A percentile compares a stretch with the other conserved stretches of the same genome.
phyloP scores from a whole-genome alignment of 2,329 filamentous ascomycete genomes.

The Verticillium zaregamsianum region DNA sequence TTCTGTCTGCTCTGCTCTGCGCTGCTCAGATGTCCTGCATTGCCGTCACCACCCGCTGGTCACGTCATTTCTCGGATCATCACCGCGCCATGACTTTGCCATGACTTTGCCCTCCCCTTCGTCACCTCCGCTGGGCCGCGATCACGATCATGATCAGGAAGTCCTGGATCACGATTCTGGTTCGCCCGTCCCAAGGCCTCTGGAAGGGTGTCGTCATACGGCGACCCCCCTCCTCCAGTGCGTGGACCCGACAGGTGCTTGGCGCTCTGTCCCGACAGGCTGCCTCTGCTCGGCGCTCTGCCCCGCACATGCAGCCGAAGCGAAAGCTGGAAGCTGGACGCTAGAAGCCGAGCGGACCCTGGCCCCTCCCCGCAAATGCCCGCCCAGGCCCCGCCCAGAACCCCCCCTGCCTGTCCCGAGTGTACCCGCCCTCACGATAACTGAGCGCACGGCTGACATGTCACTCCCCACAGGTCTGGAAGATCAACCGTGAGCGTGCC shows the following conservation, averaged over 20 bases:
- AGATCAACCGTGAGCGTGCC: conserved; percentile 98
- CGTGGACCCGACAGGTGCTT: not conserved
- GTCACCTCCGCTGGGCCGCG: not conserved
- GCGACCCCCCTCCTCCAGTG: not conserved
- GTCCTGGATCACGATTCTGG: not conserved
- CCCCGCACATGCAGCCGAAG: not conserved
- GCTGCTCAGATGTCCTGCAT: no score
- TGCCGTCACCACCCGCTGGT: no score
- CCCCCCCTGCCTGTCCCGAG: not conserved
- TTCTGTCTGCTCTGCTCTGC: no score
- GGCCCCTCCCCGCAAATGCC: not conserved
- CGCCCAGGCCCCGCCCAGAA: not conserved
- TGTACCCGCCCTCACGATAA: not conserved
- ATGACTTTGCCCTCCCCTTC: not conserved
- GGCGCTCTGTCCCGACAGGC: not conserved
- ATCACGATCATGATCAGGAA: not conserved
- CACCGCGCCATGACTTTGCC: not conserved
- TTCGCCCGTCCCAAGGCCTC: not conserved
- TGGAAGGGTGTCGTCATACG: not conserved
- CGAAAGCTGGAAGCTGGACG: not conserved
- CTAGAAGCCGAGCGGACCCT: no score
- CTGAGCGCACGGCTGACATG: conserved; percentile 7
- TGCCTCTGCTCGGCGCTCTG: not conserved
- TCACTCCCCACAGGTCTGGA: conserved; percentile 72
- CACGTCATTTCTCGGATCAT: not conserved